Base-by-base conservation (phyloP, 257 asterid genomes). In the Capsicum baccatum region DNA sequence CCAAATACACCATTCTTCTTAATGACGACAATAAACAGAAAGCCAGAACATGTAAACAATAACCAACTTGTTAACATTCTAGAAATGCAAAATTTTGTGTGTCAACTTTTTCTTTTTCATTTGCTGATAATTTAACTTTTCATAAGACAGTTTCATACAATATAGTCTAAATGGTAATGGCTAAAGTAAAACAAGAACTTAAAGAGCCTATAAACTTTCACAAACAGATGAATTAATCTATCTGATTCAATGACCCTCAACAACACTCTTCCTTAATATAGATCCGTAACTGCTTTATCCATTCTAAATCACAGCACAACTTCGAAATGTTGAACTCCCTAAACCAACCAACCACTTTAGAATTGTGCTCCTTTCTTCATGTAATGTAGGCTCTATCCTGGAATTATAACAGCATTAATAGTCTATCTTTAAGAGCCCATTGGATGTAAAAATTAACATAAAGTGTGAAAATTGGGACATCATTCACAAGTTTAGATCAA, bases 401-500 rank as follows among this genome's bases (percentile, higher is more conserved):
- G 60, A 21, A 21, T 74, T 74, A 14, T 21, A 50, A 74, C 81
- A 50, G 48, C 8, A 76, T 76, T 26, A 26, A 52, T 26, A 26
- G 33, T 26, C 33, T 26, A 26, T 26, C 33, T 26, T 26, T 26
- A 26, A 26, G 33, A 26, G 33, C 33, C 33, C 33, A 26, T 26
- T 14, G 76, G 76, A 37, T 68, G 66, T n/a, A 59, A 59, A 59
- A 59, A 15, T 15, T 39, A 48, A 48, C 2, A 55, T 55, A 55
- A 57, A 59, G 0, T 35, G 52, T 67, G 21, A 13, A 33, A 33
- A 33, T 7, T 50, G 0, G 13, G 47, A 21, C 81, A 76, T 2
- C 26, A 76, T 74, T 74, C 81, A 76, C 14, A 19, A 76, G 14
- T 76, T 50, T 48, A 76, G 81, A 76, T 76, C 63, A 62, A 26